Evolutionary conservation across 1,139 yeast genomes (phyloP), one percentile per base, ranked within the genome.

Genomic region (Yamadazyma taylorii): DNA sequence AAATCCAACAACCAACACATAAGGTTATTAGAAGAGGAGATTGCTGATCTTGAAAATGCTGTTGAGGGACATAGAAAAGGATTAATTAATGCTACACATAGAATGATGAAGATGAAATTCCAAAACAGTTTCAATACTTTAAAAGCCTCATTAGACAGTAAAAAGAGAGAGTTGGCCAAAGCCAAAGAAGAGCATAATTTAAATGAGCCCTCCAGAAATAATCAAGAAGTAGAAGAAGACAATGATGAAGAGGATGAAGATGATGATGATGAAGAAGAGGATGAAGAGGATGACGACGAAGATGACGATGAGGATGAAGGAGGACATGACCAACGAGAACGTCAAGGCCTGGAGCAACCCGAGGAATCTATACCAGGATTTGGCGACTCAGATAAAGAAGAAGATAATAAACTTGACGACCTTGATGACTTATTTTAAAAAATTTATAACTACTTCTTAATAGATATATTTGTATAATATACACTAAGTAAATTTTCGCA

Each of bases 81-180:
- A 50, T 77, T 88, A 34, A 78, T 75, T 13, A 82, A 83, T 40
- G 90, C 95, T 2, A 79, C 90, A 13, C 89, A 89, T 57, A 90
- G 90, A 51, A 84, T 92, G 67, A 75, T 92, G 79, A 81, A 84
- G 57, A 86, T 85, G 63, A 83, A 97, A 63, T 85, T 89, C 57
- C 76, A 84, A 52, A 94, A 85, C 48, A 88, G 87, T 38, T 85
- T 88, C 41, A 76, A 75, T 42, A 83, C 90, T 41, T 73, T 94
- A 51, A 84, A 81, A 59, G 81, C 83, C 35, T 96, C 94, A 47
- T 72, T 90, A 43, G 96, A 89, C 40, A 74, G 79, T 53, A 92
- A 92, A 69, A 79, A 78, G 63, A 72, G 85, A 41, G 92, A 85
- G 53, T 70, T 90, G 51, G 60, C 61, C 32, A 65, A 61, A 45